Conservation (phyloP, 2,329 filamentous ascomycete genomes). For the Paraconiothyrium brasiliense region DNA sequence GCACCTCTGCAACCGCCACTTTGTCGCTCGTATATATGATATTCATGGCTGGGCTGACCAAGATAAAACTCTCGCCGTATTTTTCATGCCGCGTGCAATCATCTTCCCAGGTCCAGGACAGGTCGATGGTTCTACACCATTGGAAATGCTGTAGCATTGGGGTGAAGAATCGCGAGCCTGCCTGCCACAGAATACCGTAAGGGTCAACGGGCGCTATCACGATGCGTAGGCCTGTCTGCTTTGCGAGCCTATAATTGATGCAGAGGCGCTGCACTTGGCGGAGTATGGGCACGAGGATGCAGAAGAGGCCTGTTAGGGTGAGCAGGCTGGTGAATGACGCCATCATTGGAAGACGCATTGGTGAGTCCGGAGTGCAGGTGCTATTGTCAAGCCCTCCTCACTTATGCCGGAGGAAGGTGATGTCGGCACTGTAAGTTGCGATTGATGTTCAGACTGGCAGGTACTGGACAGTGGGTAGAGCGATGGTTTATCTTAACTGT, state of each 20-base stretch:
- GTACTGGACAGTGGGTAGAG: background rate
- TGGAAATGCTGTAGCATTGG: slow-evolving; percentile 14
- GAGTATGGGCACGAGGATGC: slow-evolving; percentile 14
- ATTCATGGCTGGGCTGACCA: slow-evolving; percentile 27
- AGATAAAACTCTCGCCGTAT: slow-evolving; percentile 26
- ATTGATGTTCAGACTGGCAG: background rate
- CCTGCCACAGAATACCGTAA: slow-evolving; percentile 23
- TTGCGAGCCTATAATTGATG: slow-evolving; percentile 29
- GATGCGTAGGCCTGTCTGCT: slow-evolving; percentile 23
- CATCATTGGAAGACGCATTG: slow-evolving; percentile 8
- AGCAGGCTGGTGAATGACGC: slow-evolving; percentile 8
- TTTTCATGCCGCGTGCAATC: slow-evolving; percentile 21
- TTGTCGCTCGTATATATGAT: slow-evolving; percentile 29
- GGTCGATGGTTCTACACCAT: slow-evolving; percentile 28
- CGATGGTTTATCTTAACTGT: background rate
- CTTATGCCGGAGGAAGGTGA: background rate
- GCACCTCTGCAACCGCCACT: slow-evolving; percentile 24
- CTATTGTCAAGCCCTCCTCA: background rate
- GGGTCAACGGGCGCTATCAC: slow-evolving; percentile 30
- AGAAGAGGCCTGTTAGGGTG: background rate
- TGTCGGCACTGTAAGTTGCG: background rate
- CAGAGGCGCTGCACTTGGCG: slow-evolving; percentile 18
- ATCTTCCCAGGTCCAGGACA: slow-evolving; percentile 30
- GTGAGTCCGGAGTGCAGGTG: background rate
- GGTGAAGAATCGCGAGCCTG: slow-evolving; percentile 14